A percentile compares a stretch with the other conserved stretches of the same genome.
Evolutionary conservation across 108 stramenopile genomes (phyloP).

Genomic region (Fragilaria crotonensis): DNA sequence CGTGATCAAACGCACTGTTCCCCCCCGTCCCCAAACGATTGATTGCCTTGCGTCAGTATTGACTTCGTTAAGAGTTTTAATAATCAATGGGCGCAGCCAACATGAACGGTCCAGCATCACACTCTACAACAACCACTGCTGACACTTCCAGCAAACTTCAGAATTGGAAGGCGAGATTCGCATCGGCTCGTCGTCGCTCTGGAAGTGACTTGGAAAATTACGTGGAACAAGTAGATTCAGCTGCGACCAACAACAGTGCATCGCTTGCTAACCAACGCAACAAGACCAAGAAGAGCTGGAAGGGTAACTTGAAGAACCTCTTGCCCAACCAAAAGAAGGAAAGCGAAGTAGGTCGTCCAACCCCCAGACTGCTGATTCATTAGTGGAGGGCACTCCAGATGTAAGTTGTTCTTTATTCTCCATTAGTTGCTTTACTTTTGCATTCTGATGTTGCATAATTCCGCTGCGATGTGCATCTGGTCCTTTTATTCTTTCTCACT

Average conservation of each 20-base stretch:
- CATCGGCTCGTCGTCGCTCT: neutral
- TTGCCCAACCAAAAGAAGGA: neutral
- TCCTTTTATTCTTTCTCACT: neutral
- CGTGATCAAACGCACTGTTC: too few species aligned
- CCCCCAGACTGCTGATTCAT: too few species aligned
- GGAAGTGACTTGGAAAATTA: neutral
- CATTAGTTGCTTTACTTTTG: neutral
- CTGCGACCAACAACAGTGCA: neutral
- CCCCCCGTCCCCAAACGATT: too few species aligned
- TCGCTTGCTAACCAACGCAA: neutral
- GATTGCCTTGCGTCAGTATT: too few species aligned
- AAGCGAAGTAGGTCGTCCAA: neutral
- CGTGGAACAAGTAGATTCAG: neutral
- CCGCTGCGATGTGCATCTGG: conserved; percentile 9
- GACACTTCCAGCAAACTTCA: neutral
- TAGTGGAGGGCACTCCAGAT: neutral
- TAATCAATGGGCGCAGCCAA: too few species aligned
- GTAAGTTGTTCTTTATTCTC: neutral
- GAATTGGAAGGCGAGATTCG: neutral
- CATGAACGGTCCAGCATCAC: too few species aligned
- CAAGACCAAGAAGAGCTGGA: neutral
- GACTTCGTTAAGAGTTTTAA: too few species aligned
- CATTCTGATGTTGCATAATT: neutral
- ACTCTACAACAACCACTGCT: too few species aligned
- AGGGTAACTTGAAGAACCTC: neutral